Evolutionary conservation across 805 yeast genomes (phyloP).

Genomic region (Blastobotrys americana): DNA sequence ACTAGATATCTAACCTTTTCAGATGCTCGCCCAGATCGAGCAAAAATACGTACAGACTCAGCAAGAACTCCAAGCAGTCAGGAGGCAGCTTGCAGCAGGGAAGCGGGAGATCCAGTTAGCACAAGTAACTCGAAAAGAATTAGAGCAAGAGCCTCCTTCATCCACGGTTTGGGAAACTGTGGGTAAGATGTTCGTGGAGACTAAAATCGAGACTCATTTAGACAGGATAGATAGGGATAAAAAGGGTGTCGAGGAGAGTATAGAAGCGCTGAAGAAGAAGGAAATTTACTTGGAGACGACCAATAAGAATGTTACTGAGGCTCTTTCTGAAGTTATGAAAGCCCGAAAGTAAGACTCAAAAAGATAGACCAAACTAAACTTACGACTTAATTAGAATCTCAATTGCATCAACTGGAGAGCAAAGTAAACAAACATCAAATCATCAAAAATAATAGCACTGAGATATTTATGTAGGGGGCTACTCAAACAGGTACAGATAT

Average conservation of each 20-base stretch:
- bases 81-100: slow-evolving; percentile 43
- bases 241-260: slow-evolving; percentile 47
- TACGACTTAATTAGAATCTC: background rate
- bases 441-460: no score
- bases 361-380: background rate
- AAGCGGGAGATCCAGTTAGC: slow-evolving; percentile 47
- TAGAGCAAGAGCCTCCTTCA: slow-evolving; percentile 36
- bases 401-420: no score
- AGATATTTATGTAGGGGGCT: no score
- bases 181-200: slow-evolving; percentile 55
- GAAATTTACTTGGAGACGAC: slow-evolving; percentile 68
- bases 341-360: slow-evolving; percentile 3
- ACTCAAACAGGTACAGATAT: no score
- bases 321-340: slow-evolving; percentile 43
- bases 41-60: slow-evolving; percentile 52
- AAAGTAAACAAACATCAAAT: no score
- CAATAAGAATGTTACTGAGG: slow-evolving; percentile 61
- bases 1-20: no score
- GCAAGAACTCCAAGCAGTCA: slow-evolving; percentile 51
- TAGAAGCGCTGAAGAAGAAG: slow-evolving; percentile 58
- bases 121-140: slow-evolving; percentile 49
- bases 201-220: slow-evolving; percentile 41
- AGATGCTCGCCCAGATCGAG: slow-evolving; percentile 47
- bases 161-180: slow-evolving; percentile 72
- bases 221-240: slow-evolving; percentile 45